Evolutionary conservation across 176 grass and related monocot genomes (phyloP), one percentile per base, ranked within the genome.

Genomic region (Triticum aestivum): DNA sequence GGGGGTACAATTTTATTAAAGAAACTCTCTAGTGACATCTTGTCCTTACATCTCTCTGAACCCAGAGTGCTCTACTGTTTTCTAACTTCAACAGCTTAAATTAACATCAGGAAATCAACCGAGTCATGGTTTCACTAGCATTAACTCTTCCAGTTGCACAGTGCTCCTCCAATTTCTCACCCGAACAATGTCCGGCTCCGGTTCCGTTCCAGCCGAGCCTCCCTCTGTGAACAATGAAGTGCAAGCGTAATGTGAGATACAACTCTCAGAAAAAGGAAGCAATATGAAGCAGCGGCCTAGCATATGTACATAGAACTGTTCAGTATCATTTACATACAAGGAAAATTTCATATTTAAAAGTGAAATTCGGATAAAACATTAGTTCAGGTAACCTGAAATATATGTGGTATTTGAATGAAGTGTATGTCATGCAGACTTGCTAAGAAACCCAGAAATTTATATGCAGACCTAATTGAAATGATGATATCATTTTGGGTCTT

Each of bases 161-260:
- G 65, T 5, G 71, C 2, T 58, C 63, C 20, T 62, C 33, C 6
- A 13, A 78, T 77, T 23, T 9, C 23, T 83, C 65, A 79, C 33
- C 87, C 79, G 17, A 97, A 97, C 63, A 97, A 59, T 26, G 94
- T 94, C 32, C 86, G 83, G 11, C 54, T 91, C 70, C 84, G 70
- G 78, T 97, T 97, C 20, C 90, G 76, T 72, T 97, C 94, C 0
- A 97, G 83, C 34, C 94, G 88, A 85, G 92, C 94, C 92, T 92
- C 90, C 70, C 94, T 97, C 94, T 97, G 88, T 75, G 24, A 90
- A 44, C 6, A 90, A 58, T 35, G 11, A 78, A 35, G 47, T 7
- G 54, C 20, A 71, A 52, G 0, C 2, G 11, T 3, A 47, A 15
- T 35, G 11, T 74, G 3, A 78, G 52, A 68, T 13, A 8, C 34